These are phyloP conservation scores for Leccinum truebloodii DNA, from an alignment of 768 basidiomycete genomes.

Conservation along the genomic window DNA sequence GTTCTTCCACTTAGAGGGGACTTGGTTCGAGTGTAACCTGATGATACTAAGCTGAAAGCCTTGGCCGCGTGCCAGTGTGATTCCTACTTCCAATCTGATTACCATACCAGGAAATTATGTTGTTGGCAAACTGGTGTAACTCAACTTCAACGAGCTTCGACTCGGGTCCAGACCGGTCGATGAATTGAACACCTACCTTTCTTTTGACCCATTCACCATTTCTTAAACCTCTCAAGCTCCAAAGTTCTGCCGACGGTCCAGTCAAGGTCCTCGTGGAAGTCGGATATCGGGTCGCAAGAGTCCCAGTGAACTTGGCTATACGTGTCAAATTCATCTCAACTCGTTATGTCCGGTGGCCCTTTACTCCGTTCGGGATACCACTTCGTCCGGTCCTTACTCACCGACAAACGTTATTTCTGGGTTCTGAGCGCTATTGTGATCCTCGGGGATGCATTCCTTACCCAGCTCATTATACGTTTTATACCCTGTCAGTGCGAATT, in stretches of 20 bases:
- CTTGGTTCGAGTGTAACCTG: neutral
- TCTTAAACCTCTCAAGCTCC: neutral
- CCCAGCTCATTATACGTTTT: slow-evolving; percentile 75
- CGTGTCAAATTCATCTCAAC: slow-evolving; percentile 9
- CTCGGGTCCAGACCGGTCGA: neutral
- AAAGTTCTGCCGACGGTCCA: neutral
- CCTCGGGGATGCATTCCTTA: slow-evolving; percentile 75
- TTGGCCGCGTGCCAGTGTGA: too few species aligned
- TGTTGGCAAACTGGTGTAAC: too few species aligned
- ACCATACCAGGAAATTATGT: neutral
- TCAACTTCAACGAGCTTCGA: neutral
- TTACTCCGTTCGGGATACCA: slow-evolving; percentile 9
- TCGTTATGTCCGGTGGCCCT: neutral
- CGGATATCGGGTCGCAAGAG: neutral
- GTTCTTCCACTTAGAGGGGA: neutral
- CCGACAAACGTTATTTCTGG: slow-evolving; percentile 66
- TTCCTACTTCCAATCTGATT: neutral
- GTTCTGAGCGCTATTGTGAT: slow-evolving; percentile 62
- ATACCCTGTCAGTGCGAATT: slow-evolving; percentile 69
- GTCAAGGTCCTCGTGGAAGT: neutral
- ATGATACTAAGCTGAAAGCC: too few species aligned
- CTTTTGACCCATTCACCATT: neutral
- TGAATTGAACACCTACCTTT: neutral
- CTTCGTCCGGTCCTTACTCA: slow-evolving; percentile 34
- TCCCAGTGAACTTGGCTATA: neutral